Conservation (phyloP, 2,329 filamentous ascomycete genomes). For the Onygena corvina region DNA sequence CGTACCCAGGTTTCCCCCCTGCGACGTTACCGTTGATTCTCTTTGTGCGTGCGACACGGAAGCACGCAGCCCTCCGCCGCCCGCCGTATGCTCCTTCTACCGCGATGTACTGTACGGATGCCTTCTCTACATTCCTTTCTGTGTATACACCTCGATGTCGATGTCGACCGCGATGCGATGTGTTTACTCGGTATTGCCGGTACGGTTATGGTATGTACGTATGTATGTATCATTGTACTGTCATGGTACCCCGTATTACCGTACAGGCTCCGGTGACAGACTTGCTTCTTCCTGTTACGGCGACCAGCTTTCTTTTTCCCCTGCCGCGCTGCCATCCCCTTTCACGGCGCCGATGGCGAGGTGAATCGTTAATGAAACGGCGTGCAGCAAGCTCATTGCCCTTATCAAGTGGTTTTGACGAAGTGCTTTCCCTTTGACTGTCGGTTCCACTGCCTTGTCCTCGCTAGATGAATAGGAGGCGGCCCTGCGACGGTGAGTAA, state of each 20-base stretch:
- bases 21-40: slow-evolving; percentile 5
- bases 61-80: not conserved
- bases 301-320: no score
- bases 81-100: no score
- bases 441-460: not conserved
- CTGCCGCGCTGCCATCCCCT: not conserved
- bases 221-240: no score
- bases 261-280: no score
- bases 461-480: not conserved
- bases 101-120: not conserved
- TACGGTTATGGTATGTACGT: no score
- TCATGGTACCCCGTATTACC: no score
- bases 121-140: not conserved
- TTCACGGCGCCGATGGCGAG: not conserved
- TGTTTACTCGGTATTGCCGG: no score
- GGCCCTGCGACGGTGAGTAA: not conserved
- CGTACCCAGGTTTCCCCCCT: no score
- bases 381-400: not conserved
- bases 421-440: not conserved
- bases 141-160: not conserved
- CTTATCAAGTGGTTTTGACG: not conserved
- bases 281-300: no score
- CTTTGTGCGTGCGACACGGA: slow-evolving; percentile 4
- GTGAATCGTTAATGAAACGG: slow-evolving; percentile 7
- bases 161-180: no score